Evolutionary conservation across 257 asterid genomes (phyloP), one percentile per base, ranked within the genome.

Genomic region (Echium plantagineum): DNA sequence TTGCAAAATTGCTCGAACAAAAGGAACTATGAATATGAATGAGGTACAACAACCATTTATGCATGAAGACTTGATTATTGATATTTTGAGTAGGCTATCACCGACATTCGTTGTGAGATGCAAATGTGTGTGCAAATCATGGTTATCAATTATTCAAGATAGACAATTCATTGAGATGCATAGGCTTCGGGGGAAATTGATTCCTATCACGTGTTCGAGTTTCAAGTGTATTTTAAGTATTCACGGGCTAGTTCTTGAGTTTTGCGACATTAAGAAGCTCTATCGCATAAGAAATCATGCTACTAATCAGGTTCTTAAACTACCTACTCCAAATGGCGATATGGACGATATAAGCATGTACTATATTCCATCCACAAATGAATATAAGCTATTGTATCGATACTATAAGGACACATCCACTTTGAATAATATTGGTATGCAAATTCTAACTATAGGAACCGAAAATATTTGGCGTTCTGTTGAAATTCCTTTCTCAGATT

Each of bases 281-380:
- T 46, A 60, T 60, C 55, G 56, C 7, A 13, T 60, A 42, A 60
- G 64, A 52, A 60, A 60, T 19, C 56, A 53, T 17, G n/a, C n/a
- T 18, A 60, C 56, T 3, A 60, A 20, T 15, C 55, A 60, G 20
- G 64, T 60, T 10, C 64, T 60, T 42, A 31, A 3, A 12, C 5
- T 60, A 5, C 64, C 64, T 42, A 18, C 21, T 60, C 64, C 64
- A 19, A n/a, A n/a, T n/a, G n/a, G n/a, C n/a, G n/a, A n/a, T n/a
- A n/a, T n/a, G n/a, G n/a, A n/a, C n/a, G 1, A 24, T 24, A 15
- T 20, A 2, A 1, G 1, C 10, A 21, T 60, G 38, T 7, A 12
- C 21, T 21, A 31, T n/a, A n/a, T 47, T 10, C 35, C 35, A 47
- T 20, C 56, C 2, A 9, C 55, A 6, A 16, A 18, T 10, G 51